Conservation (phyloP, 306 rosid genomes). For the Dryas octopetala region DNA sequence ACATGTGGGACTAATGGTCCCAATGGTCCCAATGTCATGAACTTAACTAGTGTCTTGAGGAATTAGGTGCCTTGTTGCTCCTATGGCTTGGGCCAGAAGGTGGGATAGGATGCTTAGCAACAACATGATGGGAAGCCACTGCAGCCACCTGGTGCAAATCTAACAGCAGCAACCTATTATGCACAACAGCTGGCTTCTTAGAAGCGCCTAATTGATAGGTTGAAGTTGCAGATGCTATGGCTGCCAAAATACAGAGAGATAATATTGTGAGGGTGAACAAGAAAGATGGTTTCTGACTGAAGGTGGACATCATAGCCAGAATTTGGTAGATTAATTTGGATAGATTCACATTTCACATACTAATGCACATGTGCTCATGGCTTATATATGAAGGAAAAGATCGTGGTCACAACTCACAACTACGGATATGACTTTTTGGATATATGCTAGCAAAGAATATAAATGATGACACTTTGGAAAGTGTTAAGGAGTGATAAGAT, state of each 20-base stretch:
- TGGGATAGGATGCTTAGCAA: conserved; percentile 11
- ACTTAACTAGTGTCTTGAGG: neutral
- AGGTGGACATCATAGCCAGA: neutral
- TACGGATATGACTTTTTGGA: neutral
- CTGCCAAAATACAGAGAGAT: conserved; percentile 1
- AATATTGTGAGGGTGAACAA: neutral
- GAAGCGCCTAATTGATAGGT: neutral
- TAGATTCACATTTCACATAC: too few species aligned
- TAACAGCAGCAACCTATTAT: neutral
- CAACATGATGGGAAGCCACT: conserved; percentile 3
- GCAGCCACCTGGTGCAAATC: neutral
- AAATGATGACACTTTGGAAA: conserved; percentile 3
- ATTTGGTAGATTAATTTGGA: neutral
- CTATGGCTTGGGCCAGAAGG: conserved; percentile 26
- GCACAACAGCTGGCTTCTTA: neutral
- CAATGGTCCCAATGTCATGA: neutral
- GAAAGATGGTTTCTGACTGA: conserved; percentile 9
- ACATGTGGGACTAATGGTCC: too few species aligned
- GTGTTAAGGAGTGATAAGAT: neutral
- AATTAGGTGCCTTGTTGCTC: neutral
- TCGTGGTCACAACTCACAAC: too few species aligned
- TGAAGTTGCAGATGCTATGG: neutral
- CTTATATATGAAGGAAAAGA: too few species aligned
- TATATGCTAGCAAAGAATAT: neutral
- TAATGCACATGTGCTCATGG: neutral